Base-by-base conservation (phyloP, 352 stramenopile species). In the Phytopythium boreale region DNA sequence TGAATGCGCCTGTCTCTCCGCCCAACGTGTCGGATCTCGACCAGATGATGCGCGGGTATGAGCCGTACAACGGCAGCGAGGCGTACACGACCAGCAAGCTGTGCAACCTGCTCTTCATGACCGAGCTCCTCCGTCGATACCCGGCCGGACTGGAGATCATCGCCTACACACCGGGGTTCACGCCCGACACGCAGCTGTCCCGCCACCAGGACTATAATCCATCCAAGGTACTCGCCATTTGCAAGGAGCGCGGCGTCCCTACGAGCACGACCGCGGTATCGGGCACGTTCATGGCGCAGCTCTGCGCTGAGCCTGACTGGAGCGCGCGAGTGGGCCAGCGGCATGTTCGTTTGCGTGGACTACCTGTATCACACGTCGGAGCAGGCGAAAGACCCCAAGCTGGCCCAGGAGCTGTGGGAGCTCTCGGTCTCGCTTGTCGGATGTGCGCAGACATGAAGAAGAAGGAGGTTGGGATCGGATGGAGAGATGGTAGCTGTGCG, bases 21-120 rank as follows among this genome's bases (percentile, higher is more conserved):
- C 74, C 68, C 0, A 71, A 75, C 37, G 62, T 72, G 9, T 68
- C 63, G 0, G 61, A 79, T 49, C 56, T 76, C 17, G 58, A 67
- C 4, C 53, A 72, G 56, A 27, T 82, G 7, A 68, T 63, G 0
- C 39, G 61, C 9, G 74, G 71, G 1, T 63, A 59, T n/a, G 50
- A 66, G 2, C 34, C 22, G 0, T 79, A 71, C 31, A 67, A 73
- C 36, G 49, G 47, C 2, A 11, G 19, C 17, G 26, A 39, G 12
- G 61, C 59, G n/a, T 90, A 88, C 61, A 29, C 20, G 6, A 70
- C 76, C n/a, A 77, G 72, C 17, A 89, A 89, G 67, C 63, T 89
- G 22, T 77, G 52, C 58, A 87, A 85, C 59, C 15, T 87, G 27
- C 63, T 89, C 12, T 87, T 87, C 61, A 79, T 66, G 44, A 49